Evolutionary conservation across 371 early-diverging fungal genomes (phyloP), one percentile per base, ranked within the genome.

Genomic region (Phascolomyces articulosus): DNA sequence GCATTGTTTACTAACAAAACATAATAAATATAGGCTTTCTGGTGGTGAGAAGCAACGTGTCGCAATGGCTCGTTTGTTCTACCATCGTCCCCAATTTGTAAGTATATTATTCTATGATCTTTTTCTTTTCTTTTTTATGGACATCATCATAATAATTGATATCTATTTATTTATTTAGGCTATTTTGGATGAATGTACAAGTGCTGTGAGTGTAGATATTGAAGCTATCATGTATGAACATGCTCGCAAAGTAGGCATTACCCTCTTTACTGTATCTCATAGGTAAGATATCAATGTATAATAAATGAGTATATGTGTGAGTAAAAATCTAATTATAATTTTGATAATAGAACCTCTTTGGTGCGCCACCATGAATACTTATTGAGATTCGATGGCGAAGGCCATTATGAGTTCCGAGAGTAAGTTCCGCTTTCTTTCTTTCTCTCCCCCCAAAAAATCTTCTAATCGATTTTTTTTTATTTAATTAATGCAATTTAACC

Each of bases 171-270:
- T n/a, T n/a, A n/a, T n/a, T n/a, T 71, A 83, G 85, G 88, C 95
- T 20, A 93, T 94, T 65, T 80, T 94, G 71, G 95, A 94, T 69
- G 93, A 93, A 74, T 94, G 95, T 68, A 94, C 95, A 6, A 90
- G 89, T 41, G 92, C 95, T 0, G 93, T 94, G 23, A 92, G 91
- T 70, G 85, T 93, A 53, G 95, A 94, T 62, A 82, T 94, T 21
- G 95, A 94, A 67, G 84, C 85, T 20, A 85, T 90, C 68, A 93
- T 94, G 93, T 94, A 94, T 68, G 87, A 87, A 62, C 85, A 93
- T 64, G 94, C 95, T 20, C 87, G 87, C 15, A 68, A 85, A 63
- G 76, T 91, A 11, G 91, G 91, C n/a, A 94, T 94, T 67, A 93
- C 95, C 0, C 70, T 94, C 64, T 87, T 94, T 67, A 94, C 95